These are phyloP conservation scores for Citrus mangshanensis DNA, from an alignment of 345 rosid species.

Conservation along the genomic window DNA sequence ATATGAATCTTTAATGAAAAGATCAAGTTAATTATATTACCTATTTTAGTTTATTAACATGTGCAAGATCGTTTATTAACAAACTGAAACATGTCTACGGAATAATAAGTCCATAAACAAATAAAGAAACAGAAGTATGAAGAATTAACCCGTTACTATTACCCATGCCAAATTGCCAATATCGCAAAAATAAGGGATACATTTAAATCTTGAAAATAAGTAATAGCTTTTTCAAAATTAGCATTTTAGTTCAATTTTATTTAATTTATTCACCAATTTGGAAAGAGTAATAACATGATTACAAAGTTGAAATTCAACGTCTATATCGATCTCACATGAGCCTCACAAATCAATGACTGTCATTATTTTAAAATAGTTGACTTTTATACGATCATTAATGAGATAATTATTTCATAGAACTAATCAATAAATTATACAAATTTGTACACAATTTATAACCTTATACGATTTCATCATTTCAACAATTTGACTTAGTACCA, in stretches of 20 bases:
- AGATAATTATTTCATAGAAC: too few relatives aligned
- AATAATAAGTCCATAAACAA: background rate
- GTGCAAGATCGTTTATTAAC: background rate
- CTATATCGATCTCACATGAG: too few relatives aligned
- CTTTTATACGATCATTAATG: too few relatives aligned
- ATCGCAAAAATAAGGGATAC: background rate
- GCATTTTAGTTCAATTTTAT: background rate
- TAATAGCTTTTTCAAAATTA: background rate
- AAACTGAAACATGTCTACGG: background rate
- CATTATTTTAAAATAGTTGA: too few relatives aligned
- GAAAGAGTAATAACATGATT: background rate
- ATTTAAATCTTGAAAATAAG: background rate
- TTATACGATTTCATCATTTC: background rate
- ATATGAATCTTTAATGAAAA: background rate
- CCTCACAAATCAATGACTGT: too few relatives aligned
- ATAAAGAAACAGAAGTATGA: background rate
- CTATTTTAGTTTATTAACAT: background rate
- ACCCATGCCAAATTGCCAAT: background rate
- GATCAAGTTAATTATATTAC: background rate
- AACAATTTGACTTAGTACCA: background rate
- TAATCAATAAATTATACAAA: too few relatives aligned
- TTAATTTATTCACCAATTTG: background rate
- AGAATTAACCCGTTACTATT: too few relatives aligned
- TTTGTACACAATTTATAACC: background rate
- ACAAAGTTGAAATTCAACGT: too few relatives aligned